Evolutionary conservation across 2,329 filamentous ascomycete species (phyloP).

Genomic region (Xylariaceae sp.): DNA sequence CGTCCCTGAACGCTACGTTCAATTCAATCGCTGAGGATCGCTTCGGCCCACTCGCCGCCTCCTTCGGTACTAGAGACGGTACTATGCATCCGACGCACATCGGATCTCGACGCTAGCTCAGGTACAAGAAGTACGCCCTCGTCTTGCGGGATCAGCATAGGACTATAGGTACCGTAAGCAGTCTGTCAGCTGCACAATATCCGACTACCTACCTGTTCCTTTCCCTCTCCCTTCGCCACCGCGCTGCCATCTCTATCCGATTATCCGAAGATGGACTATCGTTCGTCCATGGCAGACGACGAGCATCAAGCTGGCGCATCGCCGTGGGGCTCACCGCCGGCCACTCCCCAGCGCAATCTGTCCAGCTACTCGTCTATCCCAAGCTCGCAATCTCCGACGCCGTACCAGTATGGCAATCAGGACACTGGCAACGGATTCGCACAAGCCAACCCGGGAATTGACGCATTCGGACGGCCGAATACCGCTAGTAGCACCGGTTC

Average conservation of each 20-base stretch:
- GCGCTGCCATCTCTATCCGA: conserved; percentile 15
- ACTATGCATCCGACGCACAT: neutral
- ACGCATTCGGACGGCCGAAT: conserved; percentile 40
- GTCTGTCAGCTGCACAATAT: conserved; percentile 5
- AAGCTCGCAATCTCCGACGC: conserved; percentile 35
- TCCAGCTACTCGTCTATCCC: conserved; percentile 39
- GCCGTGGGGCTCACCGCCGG: conserved; percentile 50
- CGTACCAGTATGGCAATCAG: conserved; percentile 40
- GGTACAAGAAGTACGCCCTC: neutral
- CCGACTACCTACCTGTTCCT: conserved; percentile 6
- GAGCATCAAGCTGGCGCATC: conserved; percentile 49
- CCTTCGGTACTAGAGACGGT: neutral
- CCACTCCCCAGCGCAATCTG: conserved; percentile 44
- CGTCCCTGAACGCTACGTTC: too few species aligned
- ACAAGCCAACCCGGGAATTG: conserved; percentile 35
- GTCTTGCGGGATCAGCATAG: neutral
- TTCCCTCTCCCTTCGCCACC: conserved; percentile 7
- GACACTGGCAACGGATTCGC: conserved; percentile 41
- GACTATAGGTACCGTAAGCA: neutral
- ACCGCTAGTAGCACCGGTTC: conserved; percentile 43
- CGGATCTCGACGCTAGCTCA: neutral
- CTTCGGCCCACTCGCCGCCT: neutral
- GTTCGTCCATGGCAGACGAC: conserved; percentile 48
- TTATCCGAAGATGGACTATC: conserved; percentile 50
- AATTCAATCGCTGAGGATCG: neutral